Evolutionary conservation across 2,329 filamentous ascomycete genomes (phyloP), one percentile per base, ranked within the genome.

Genomic region (Penicillium olsonii): DNA sequence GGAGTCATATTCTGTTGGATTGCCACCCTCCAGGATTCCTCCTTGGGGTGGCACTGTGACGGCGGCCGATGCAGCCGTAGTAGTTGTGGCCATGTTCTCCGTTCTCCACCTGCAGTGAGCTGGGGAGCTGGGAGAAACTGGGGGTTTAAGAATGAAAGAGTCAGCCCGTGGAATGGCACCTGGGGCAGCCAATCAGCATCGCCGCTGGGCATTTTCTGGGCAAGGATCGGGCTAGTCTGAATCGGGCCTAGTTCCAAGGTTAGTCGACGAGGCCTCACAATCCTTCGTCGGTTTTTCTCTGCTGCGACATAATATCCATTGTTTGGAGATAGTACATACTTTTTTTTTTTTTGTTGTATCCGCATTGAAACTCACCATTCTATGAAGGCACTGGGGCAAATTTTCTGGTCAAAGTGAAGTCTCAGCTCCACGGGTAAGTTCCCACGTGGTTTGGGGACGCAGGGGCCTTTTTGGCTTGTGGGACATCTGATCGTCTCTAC

Each of bases 21-120:
- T 84, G 44, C 81, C 73, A 37, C 85, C 84, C 56, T 90, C 87
- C 37, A 92, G 75, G 52, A 92, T 81, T 55, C 88, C 88, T 43
- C 78, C 84, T 66, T 88, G 85, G 6, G 79, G 75, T 40, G 77
- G 6, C 74, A 53, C 59, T 19, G 39, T 44, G 8, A 37, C 29
- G 3, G 44, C n/a, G n/a, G n/a, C n/a, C n/a, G n/a, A n/a, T n/a
- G n/a, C n/a, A n/a, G n/a, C n/a, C n/a, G n/a, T n/a, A n/a, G n/a
- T 44, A 35, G 38, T 45, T 14, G 44, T 49, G 2, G 52, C 55
- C 18, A 54, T 49, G 15, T 8, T 24, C 22, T 24, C 22, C 31
- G 17, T 5, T 29, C 10, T n/a, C 41, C 41, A 49, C 35, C 34
- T 34, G 15, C 2, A 10, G 20, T 20, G 22, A 33, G n/a, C 10